These are phyloP conservation scores for Acer yangbiense DNA, from an alignment of 345 rosid genomes.

Conservation along the genomic window DNA sequence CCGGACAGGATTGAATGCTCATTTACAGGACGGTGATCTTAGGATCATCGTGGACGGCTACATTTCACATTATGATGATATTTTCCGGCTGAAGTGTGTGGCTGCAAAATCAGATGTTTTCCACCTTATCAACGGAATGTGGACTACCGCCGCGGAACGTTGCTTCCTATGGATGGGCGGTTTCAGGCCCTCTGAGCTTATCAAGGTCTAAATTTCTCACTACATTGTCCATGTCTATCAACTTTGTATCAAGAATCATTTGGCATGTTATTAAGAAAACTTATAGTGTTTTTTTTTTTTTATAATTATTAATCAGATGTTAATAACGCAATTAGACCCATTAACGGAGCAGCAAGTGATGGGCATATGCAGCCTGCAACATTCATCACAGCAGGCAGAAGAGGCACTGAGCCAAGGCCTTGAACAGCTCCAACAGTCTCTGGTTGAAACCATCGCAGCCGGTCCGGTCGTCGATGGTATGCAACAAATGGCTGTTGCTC, in stretches of 20 bases:
- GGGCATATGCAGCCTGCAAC: slow-evolving; percentile 93
- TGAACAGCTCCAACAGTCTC: slow-evolving; percentile 93
- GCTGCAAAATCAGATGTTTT: slow-evolving; percentile 86
- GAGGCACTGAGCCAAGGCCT: slow-evolving; percentile 91
- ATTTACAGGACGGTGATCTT: slow-evolving; percentile 71
- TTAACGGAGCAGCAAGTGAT: slow-evolving; percentile 90
- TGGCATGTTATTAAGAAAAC: no score
- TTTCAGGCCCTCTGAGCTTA: slow-evolving; percentile 88
- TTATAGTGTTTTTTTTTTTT: no score
- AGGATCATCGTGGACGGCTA: slow-evolving; percentile 72
- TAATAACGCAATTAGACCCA: slow-evolving; percentile 77
- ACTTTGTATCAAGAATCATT: no score
- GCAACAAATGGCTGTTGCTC: slow-evolving; percentile 94
- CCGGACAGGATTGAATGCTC: slow-evolving; percentile 71
- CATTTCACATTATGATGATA: slow-evolving; percentile 81
- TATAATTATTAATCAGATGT: slow-evolving; percentile 48
- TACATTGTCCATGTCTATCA: no score
- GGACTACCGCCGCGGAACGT: slow-evolving; percentile 90
- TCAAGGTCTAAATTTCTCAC: slow-evolving; percentile 55
- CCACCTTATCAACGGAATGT: slow-evolving; percentile 85
- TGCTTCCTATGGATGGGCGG: slow-evolving; percentile 99
- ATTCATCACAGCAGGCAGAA: slow-evolving; percentile 93
- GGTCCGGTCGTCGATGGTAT: slow-evolving; percentile 63
- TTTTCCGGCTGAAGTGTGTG: slow-evolving; percentile 65
- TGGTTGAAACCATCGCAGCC: slow-evolving; percentile 70